Evolutionary conservation across 148 eudicot genomes (phyloP).

Genomic region (Rhododendron henanense): DNA sequence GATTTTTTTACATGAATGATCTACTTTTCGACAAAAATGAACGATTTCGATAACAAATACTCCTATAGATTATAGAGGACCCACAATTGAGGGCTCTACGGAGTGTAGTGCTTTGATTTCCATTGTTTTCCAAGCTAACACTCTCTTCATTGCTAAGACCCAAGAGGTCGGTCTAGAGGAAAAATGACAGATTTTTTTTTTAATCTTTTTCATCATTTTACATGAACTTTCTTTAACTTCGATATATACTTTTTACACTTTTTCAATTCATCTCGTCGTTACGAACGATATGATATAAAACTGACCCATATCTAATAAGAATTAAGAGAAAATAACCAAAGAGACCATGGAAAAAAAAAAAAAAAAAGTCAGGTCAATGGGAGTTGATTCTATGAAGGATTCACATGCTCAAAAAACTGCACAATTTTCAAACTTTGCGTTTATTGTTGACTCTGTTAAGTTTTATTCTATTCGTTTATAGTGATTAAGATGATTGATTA

Average conservation of each 20-base stretch:
- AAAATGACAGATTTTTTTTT: too few relatives aligned
- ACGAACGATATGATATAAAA: too few relatives aligned
- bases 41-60: too few relatives aligned
- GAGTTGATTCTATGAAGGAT: neutral
- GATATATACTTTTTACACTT: neutral
- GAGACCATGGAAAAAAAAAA: neutral
- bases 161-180: too few relatives aligned
- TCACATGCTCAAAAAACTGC: neutral
- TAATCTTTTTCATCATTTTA: rapidly evolving
- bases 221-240: too few relatives aligned
- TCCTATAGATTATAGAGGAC: too few relatives aligned
- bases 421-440: neutral
- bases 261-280: too few relatives aligned
- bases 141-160: neutral
- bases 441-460: neutral
- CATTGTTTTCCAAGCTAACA: too few relatives aligned
- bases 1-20: too few relatives aligned
- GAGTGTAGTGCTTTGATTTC: too few relatives aligned
- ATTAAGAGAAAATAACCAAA: neutral
- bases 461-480: neutral
- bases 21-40: too few relatives aligned
- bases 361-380: neutral
- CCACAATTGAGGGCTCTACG: too few relatives aligned
- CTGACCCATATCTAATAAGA: neutral
- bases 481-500: neutral